These are phyloP conservation scores for Secale cereale DNA, from an alignment of 176 grass and related monocot species.

Conservation along the genomic window DNA sequence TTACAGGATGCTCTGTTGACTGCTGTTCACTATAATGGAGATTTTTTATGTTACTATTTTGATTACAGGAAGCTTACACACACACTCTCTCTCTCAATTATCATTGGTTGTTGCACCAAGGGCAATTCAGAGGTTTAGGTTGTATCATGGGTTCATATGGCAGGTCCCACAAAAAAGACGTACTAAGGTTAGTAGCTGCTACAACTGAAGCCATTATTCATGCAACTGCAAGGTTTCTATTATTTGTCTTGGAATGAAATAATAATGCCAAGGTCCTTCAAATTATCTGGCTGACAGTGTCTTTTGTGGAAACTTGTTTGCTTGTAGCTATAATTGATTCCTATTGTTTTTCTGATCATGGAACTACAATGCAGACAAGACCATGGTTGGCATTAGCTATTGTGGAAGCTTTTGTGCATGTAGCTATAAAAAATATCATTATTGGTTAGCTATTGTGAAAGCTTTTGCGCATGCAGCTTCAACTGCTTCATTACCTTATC, in stretches of 20 bases:
- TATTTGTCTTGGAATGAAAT: conserved; percentile 2
- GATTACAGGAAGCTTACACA: conserved; percentile 24
- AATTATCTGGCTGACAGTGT: not conserved
- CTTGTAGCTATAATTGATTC: not conserved
- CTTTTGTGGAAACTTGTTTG: conserved; percentile 17
- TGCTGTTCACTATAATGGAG: not conserved
- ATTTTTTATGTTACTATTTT: conserved; percentile 7
- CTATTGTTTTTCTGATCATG: conserved; percentile 1
- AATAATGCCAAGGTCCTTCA: not conserved
- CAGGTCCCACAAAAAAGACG: not conserved
- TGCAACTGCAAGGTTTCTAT: not conserved
- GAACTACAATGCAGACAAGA: not conserved
- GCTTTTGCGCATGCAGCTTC: not conserved
- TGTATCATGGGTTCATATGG: conserved; percentile 1
- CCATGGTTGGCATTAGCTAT: conserved; percentile 16
- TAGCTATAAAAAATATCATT: not conserved
- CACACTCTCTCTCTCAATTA: not conserved
- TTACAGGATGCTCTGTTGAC: not conserved
- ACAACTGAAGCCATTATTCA: conserved; percentile 5
- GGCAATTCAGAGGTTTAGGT: not conserved
- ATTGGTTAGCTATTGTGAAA: conserved; percentile 13
- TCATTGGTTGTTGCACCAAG: not conserved
- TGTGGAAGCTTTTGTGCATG: not conserved
- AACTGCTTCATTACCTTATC: not conserved
- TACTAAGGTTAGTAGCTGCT: not conserved